phyloP scores from a whole-genome alignment of 2,329 filamentous ascomycete species.

The Chrysoporthe deuterocubensis region DNA sequence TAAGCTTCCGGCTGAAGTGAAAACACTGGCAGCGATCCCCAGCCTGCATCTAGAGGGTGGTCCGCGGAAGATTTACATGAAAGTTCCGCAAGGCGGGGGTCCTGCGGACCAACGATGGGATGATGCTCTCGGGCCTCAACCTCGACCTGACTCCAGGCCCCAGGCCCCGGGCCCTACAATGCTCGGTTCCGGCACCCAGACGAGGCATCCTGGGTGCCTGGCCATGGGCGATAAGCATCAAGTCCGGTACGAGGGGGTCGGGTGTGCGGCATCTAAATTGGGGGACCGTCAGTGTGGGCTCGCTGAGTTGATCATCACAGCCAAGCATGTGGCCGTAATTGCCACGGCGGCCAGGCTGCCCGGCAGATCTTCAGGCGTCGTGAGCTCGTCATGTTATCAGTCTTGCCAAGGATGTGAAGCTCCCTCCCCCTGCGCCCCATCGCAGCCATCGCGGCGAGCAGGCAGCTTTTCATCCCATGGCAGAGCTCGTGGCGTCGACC shows the following conservation, averaged over 20 bases:
- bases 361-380: no score
- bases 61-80: neutral
- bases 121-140: neutral
- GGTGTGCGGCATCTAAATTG: neutral
- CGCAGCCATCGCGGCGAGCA: neutral
- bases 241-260: neutral
- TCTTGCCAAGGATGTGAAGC: neutral
- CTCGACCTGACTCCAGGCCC: neutral
- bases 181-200: neutral
- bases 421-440: neutral
- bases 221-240: neutral
- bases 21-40: neutral
- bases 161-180: neutral
- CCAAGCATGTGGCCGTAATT: neutral
- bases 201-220: neutral
- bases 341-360: neutral
- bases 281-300: neutral
- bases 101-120: neutral
- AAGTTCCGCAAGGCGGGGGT: neutral
- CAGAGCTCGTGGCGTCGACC: neutral
- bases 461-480: neutral
- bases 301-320: neutral
- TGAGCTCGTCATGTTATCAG: no score
- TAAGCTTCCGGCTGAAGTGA: neutral
- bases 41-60: neutral